phyloP scores from a whole-genome alignment of 352 stramenopile genomes.

The Phytopythium chamaehyphon region DNA sequence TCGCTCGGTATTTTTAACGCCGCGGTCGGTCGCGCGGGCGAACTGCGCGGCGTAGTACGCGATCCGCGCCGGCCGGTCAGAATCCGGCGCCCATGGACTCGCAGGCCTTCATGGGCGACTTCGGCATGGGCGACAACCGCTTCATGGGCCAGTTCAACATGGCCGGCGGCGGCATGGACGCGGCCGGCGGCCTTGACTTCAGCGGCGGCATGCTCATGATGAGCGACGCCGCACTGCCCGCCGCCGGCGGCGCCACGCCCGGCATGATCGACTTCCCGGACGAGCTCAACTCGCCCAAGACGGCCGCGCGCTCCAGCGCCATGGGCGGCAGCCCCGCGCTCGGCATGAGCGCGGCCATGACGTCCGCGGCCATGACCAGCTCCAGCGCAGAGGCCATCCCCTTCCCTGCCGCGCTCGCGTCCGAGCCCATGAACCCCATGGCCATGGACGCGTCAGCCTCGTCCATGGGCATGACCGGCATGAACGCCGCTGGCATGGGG shows the following conservation, averaged over 20 bases:
- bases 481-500: conserved; percentile 12
- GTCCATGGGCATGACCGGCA: conserved; percentile 13
- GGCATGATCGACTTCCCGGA: conserved; percentile 85
- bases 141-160: conserved; percentile 79
- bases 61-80: too few species aligned
- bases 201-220: conserved; percentile 66
- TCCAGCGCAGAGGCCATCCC: conserved; percentile 57
- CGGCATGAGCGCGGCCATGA: conserved; percentile 21
- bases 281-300: conserved; percentile 78
- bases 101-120: conserved; percentile 72
- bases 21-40: too few species aligned
- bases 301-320: conserved; percentile 7
- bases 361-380: conserved; percentile 20
- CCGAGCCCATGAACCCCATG: conserved; percentile 43
- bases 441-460: conserved; percentile 30
- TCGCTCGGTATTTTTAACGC: too few species aligned
- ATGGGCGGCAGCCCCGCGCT: conserved; percentile 9
- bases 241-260: conserved; percentile 12
- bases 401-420: conserved; percentile 69
- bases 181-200: conserved; percentile 55
- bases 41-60: too few species aligned
- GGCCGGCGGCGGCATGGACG: conserved; percentile 30
- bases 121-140: conserved; percentile 61
- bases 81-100: conserved; percentile 84
- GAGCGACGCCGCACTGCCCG: conserved; percentile 42